Evolutionary conservation across 2,329 filamentous ascomycete species (phyloP).

Genomic region (Pleurostoma richardsiae): DNA sequence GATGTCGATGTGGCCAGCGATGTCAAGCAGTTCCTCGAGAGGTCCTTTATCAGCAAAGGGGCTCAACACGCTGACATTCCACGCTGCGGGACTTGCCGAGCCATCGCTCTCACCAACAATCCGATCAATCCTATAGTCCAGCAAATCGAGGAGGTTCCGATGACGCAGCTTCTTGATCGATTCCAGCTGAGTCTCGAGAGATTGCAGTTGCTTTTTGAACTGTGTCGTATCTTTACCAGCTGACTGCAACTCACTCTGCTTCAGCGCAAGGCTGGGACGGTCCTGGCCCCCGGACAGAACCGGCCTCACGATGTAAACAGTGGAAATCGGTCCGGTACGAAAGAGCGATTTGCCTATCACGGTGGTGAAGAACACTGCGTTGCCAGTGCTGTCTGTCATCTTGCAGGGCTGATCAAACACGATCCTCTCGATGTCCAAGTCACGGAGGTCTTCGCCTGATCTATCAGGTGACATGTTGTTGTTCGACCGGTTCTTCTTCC

Average conservation of each 20-base stretch:
- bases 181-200: slow-evolving; percentile 72
- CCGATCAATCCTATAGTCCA: slow-evolving; percentile 75
- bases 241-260: slow-evolving; percentile 59
- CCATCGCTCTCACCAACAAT: slow-evolving; percentile 30
- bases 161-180: slow-evolving; percentile 70
- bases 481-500: slow-evolving; percentile 51
- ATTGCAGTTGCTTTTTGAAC: slow-evolving; percentile 72
- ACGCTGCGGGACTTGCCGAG: slow-evolving; percentile 33
- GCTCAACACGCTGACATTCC: slow-evolving; percentile 71
- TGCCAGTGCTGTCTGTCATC: slow-evolving; percentile 58
- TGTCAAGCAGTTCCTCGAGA: slow-evolving; percentile 73
- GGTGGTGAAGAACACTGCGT: slow-evolving; percentile 61
- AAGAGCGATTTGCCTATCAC: slow-evolving; percentile 67
- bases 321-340: slow-evolving; percentile 60
- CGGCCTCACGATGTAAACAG: slow-evolving; percentile 68
- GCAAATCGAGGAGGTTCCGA: slow-evolving; percentile 69
- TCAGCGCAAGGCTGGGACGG: slow-evolving; percentile 65
- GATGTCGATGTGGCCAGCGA: slow-evolving; percentile 68
- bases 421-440: slow-evolving; percentile 30
- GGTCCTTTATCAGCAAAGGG: slow-evolving; percentile 80
- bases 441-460: slow-evolving; percentile 22
- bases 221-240: slow-evolving; percentile 52
- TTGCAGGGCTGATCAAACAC: slow-evolving; percentile 65
- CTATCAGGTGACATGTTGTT: slow-evolving; percentile 26
- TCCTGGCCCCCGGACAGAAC: slow-evolving; percentile 50